Evolutionary conservation across 2,329 filamentous ascomycete genomes (phyloP), one percentile per base, ranked within the genome.

Genomic region (Lecanicillium sp.): DNA sequence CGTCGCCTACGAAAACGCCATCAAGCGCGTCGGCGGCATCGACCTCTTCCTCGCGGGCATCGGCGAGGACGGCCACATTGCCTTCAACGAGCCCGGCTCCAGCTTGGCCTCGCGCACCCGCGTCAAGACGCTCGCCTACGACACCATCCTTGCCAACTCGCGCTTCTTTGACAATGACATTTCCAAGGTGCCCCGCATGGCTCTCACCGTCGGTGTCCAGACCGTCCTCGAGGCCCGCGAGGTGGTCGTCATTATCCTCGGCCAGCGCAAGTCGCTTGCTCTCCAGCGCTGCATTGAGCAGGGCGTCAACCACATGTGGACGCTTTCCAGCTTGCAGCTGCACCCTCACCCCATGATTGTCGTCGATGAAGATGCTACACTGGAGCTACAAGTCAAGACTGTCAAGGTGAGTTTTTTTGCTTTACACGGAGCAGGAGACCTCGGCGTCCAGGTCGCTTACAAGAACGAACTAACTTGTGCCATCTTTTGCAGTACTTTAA

Each of bases 291-390:
- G 83, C 49, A 76, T 94, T 46, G 86, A 94, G 59, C 80, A 82
- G 41, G 83, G 82, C 20, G 75, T 94, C 44, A 90, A 88, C 58
- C 86, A 92, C 63, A 90, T 90, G 83, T 94, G 86, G 85, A 90
- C 86, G 1, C 71, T 92, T 6, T 90, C 85, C 8, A 79, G 78
- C 39, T 68, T 94, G 30, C 86, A 94, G 57, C 65, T 90, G 45
- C 86, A 92, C 58, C 81, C 78, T 4, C 82, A 89, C 51, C 80
- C 85, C 38, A 78, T 92, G 70, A 79, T 92, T 48, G 84, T 90
- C 9, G 84, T 83, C 33, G 86, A 94, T 51, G 84, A 90, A 51
- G 85, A 90, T 54, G 80, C 81, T 13, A 85, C 81, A 2, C 64
- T 83, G 12, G 80, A 85, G 57, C 64, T 85, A 37, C 79, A 80